Evolutionary conservation across 2,329 filamentous ascomycete genomes (phyloP).

Genomic region (Gyromitra esculenta): DNA sequence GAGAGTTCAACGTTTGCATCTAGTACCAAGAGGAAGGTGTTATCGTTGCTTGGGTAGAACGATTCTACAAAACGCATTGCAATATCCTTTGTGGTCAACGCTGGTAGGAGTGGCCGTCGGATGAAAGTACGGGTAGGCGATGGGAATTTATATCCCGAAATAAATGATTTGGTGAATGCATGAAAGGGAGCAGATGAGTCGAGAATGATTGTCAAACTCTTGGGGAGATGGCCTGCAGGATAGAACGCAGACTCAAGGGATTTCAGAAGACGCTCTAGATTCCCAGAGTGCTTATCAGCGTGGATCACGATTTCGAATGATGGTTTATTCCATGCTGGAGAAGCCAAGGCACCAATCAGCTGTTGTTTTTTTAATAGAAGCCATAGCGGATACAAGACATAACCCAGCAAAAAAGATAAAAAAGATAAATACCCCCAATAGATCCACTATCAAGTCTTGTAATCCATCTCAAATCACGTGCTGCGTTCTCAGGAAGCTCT

Average conservation of each 20-base stretch:
- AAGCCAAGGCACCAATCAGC: constrained; percentile 25
- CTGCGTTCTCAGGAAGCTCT: constrained; percentile 73
- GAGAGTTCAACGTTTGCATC: constrained; percentile 83
- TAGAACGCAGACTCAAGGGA: constrained; percentile 82
- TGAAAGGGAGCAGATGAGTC: constrained; percentile 72
- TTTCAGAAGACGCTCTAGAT: constrained; percentile 77
- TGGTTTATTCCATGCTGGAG: constrained; percentile 77
- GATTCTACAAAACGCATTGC: constrained; percentile 82
- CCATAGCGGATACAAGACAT: constrained; percentile 3
- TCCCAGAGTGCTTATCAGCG: constrained; percentile 76
- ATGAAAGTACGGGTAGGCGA: constrained; percentile 71
- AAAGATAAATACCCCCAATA: constrained; percentile 66
- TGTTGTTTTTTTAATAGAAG: constrained; percentile 20
- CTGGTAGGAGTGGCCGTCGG: constrained; percentile 75
- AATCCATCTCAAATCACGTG: constrained; percentile 77
- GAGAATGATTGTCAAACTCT: constrained; percentile 85
- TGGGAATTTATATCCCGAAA: constrained; percentile 76
- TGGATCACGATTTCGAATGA: constrained; percentile 86
- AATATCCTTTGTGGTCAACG: constrained; percentile 72
- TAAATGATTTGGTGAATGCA: constrained; percentile 69
- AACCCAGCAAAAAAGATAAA: constrained; percentile 43
- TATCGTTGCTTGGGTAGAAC: constrained; percentile 78
- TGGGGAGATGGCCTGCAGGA: constrained; percentile 69
- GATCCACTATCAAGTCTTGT: constrained; percentile 78
- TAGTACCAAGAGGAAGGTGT: constrained; percentile 77